Conservation (phyloP, 257 asterid genomes). For the Echites panduratus region DNA sequence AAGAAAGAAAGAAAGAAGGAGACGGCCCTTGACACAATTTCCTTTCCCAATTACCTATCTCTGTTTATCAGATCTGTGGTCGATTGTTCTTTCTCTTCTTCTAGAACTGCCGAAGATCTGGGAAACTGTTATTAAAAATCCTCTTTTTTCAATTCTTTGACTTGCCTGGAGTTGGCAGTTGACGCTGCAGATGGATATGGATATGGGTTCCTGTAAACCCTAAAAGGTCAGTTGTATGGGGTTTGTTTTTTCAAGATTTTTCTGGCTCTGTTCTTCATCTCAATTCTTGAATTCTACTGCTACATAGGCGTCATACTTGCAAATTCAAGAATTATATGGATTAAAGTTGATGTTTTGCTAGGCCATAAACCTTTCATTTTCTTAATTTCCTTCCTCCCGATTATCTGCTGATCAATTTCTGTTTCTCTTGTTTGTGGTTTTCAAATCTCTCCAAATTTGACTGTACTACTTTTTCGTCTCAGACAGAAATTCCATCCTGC, state of each 20-base stretch:
- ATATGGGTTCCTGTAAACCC: not conserved
- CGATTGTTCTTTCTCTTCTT: not conserved
- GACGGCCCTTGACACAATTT: not conserved
- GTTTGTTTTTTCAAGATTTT: not conserved
- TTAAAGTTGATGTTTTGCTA: not conserved
- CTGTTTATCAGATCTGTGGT: not conserved
- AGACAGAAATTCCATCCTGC: not conserved
- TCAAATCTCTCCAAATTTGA: not conserved
- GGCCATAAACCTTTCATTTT: not conserved
- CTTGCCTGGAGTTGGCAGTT: slow-evolving; percentile 5
- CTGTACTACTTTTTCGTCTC: not conserved
- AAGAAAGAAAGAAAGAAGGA: not conserved
- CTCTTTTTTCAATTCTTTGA: not conserved
- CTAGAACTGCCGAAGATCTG: not conserved
- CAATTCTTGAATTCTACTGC: not conserved
- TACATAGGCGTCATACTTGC: not conserved
- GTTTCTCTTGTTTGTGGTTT: not conserved
- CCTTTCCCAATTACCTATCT: not conserved
- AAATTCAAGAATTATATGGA: not conserved
- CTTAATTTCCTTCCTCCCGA: not conserved
- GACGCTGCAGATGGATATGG: not conserved
- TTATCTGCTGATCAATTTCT: not conserved
- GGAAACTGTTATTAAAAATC: not conserved
- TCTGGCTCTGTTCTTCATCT: not conserved
- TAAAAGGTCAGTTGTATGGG: not conserved